phyloP scores from a whole-genome alignment of 331 rosid species.

The Malus hybrid region DNA sequence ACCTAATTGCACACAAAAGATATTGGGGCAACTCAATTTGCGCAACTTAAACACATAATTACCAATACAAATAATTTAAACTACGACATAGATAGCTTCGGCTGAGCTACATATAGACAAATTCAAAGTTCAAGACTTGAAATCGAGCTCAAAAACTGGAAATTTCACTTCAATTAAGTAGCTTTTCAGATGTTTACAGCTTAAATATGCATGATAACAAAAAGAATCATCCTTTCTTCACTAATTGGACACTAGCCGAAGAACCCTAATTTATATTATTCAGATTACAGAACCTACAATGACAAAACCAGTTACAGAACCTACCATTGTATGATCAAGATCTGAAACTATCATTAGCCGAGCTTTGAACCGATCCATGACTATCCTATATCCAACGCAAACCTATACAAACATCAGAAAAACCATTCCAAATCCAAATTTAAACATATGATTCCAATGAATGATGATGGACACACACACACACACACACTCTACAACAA shows the following conservation, averaged over 20 bases:
- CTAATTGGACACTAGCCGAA: neutral
- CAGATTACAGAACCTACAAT: neutral
- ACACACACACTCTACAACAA: too few species aligned
- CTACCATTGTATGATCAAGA: too few species aligned
- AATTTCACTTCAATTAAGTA: neutral
- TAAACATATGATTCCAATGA: too few species aligned
- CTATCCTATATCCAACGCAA: too few species aligned
- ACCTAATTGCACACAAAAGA: neutral
- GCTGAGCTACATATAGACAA: neutral
- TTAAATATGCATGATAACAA: neutral
- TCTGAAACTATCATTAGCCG: too few species aligned
- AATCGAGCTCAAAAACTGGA: neutral
- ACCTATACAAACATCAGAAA: too few species aligned
- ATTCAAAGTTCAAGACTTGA: neutral
- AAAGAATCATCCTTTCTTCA: neutral
- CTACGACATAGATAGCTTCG: too few species aligned
- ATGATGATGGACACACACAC: too few species aligned
- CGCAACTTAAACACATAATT: neutral
- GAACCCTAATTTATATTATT: conserved; percentile 5
- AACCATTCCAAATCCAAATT: too few species aligned
- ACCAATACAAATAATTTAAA: neutral
- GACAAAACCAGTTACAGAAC: too few species aligned
- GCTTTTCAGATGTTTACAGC: neutral
- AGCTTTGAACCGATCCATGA: too few species aligned
- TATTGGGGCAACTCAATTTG: neutral